Base-by-base conservation (phyloP, 2,329 filamentous ascomycete genomes). In the Metarhizium humberi region DNA sequence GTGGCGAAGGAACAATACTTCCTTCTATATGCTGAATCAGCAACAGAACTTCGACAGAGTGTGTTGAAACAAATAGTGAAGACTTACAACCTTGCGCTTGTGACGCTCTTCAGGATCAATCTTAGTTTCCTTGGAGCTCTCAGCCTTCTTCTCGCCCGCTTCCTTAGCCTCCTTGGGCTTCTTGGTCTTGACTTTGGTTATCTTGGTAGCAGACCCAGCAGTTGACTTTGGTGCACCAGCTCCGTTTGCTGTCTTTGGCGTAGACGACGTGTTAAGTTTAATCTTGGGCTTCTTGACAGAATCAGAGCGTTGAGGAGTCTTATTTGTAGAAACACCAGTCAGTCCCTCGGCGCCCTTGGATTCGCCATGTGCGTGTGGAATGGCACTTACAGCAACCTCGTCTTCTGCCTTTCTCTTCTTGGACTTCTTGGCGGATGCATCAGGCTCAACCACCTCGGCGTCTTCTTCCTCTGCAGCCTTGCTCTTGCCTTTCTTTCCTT, bases 1-100 rank as follows among this genome's bases (percentile, higher is more conserved):
- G 73, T 99, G 92, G 60, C 94, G 88, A 43, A 96, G 81, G 71
- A 95, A 97, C 36, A 96, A 76, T n/a, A 99, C 90, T 62, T 88
- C 85, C 62, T 84, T 86, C 79, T 88, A 61, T 50, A 25, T 6
- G 16, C 2, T 11, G 16, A 8, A 18, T 47, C 42, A 47, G 34
- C 14, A 40, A 40, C 38, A 40, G 4, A 40, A 11, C 38, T 40
- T 40, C 6, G 54, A 36, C 7, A 18, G 16, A 4, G 32, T 8
- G n/a, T 10, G 29, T 10, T 8, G 13, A 16, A 3, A 57, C 10
- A n/a, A 3, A 10, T 3, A 10, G 29, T 18, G 2, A 49, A 1
- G 46, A 69, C 75, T 53, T 71, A 79, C 81, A 73, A 84, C 77
- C 66, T 85, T 86, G 64, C 82, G 80, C 38, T 71, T 64, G 38